These are phyloP conservation scores for Sclerotinia subarctica DNA, from an alignment of 2,329 filamentous ascomycete genomes.

Conservation along the genomic window DNA sequence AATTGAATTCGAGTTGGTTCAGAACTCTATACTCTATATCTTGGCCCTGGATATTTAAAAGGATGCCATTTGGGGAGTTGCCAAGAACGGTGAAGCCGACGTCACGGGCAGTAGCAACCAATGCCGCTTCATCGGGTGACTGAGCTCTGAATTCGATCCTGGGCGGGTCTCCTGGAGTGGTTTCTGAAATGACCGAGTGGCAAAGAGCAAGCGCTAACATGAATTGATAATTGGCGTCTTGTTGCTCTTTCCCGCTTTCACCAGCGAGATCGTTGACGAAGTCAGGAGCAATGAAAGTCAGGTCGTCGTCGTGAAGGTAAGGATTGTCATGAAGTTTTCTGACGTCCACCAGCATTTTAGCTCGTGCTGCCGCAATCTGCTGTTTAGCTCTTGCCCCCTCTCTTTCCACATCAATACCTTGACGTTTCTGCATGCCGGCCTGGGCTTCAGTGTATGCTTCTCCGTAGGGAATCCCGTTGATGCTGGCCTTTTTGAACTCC, in stretches of 20 bases:
- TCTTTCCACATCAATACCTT: slow-evolving; percentile 81
- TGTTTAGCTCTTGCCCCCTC: slow-evolving; percentile 69
- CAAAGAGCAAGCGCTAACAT: slow-evolving; percentile 96
- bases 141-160: slow-evolving; percentile 95
- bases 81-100: slow-evolving; percentile 93
- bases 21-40: slow-evolving; percentile 83
- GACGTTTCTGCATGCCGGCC: slow-evolving; percentile 88
- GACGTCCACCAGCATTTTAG: slow-evolving; percentile 68
- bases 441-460: slow-evolving; percentile 98
- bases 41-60: slow-evolving; percentile 81
- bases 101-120: slow-evolving; percentile 91
- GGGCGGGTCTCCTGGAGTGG: slow-evolving; percentile 82
- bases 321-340: slow-evolving; percentile 82
- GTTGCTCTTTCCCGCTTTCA: slow-evolving; percentile 71
- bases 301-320: slow-evolving; percentile 81
- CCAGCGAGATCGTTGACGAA: slow-evolving; percentile 82
- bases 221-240: slow-evolving; percentile 76
- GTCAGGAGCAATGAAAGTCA: slow-evolving; percentile 90
- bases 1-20: slow-evolving; percentile 97
- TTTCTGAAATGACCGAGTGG: slow-evolving; percentile 92
- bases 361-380: slow-evolving; percentile 76
- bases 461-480: slow-evolving; percentile 94
- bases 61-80: slow-evolving; percentile 73
- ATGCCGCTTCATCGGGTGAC: slow-evolving; percentile 90
- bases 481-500: slow-evolving; percentile 98